phyloP scores from a whole-genome alignment of 2,329 filamentous ascomycete genomes.

The Gyromitra esculenta region DNA sequence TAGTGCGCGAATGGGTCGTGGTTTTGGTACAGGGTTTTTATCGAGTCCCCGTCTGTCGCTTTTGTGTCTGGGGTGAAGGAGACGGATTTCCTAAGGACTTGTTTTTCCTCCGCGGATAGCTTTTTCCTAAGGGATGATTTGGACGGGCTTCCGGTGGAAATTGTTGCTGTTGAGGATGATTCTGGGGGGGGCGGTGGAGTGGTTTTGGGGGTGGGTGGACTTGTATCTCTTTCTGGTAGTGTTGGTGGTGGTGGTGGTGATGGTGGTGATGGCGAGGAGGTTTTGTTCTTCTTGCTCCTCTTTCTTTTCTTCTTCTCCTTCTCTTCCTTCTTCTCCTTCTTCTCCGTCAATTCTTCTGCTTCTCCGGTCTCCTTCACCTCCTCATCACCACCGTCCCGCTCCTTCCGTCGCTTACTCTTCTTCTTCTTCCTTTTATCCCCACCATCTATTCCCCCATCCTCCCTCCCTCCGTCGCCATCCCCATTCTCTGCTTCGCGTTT shows the following conservation, averaged over 20 bases:
- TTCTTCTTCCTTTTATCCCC: constrained; percentile 20
- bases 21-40: constrained; percentile 46
- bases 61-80: constrained; percentile 52
- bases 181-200: constrained; percentile 13
- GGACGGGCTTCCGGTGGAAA: constrained; percentile 5
- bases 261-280: not conserved
- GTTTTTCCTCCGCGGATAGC: constrained; percentile 5
- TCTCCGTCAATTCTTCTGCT: not conserved
- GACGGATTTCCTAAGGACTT: constrained; percentile 46
- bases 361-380: not conserved
- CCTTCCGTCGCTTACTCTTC: constrained; percentile 13
- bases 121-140: constrained; percentile 20
- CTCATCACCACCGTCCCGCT: constrained; percentile 5
- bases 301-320: constrained; percentile 11
- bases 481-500: constrained; percentile 21
- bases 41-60: constrained; percentile 50
- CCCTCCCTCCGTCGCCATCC: not conserved
- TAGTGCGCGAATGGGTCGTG: constrained; percentile 44
- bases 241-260: too few species aligned
- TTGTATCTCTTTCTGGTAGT: not conserved
- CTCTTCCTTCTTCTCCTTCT: not conserved
- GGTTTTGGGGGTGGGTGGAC: not conserved
- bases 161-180: constrained; percentile 10
- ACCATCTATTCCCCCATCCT: not conserved
- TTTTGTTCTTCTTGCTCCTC: constrained; percentile 19